Evolutionary conservation across 768 basidiomycete species (phyloP).

Genomic region (Lactarius hatsudake): DNA sequence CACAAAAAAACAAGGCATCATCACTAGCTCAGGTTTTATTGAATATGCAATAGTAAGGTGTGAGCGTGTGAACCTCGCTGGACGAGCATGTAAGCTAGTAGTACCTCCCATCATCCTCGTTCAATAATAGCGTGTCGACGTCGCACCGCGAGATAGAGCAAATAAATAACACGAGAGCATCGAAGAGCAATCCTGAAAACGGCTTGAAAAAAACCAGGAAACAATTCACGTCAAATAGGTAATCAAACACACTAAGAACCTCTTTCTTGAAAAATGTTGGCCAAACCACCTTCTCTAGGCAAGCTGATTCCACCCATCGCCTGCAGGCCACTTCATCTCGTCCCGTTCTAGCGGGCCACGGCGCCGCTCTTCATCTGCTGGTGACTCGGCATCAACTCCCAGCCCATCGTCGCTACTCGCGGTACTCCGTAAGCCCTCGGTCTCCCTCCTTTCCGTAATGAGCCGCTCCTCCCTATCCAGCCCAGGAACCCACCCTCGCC

Average conservation of each 20-base stretch:
- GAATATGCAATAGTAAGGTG: not conserved
- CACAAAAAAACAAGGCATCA: not conserved
- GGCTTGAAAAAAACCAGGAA: not conserved
- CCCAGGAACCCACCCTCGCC: conserved; percentile 53
- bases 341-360: conserved; percentile 40
- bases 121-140: not conserved
- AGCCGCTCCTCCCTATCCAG: conserved; percentile 38
- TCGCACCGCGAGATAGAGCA: not conserved
- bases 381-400: conserved; percentile 26
- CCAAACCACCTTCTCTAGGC: not conserved
- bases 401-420: conserved; percentile 26
- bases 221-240: conserved; percentile 1
- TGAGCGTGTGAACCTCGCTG: not conserved
- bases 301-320: conserved; percentile 53
- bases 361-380: conserved; percentile 16
- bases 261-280: not conserved
- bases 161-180: not conserved
- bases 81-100: not conserved
- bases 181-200: not conserved
- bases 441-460: conserved; percentile 39
- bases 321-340: conserved; percentile 59
- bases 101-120: not conserved
- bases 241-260: conserved; percentile 2
- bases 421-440: conserved; percentile 29
- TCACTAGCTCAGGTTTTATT: not conserved